Evolutionary conservation across 1,139 yeast species (phyloP).

Genomic region (Yamadazyma conglobata): DNA sequence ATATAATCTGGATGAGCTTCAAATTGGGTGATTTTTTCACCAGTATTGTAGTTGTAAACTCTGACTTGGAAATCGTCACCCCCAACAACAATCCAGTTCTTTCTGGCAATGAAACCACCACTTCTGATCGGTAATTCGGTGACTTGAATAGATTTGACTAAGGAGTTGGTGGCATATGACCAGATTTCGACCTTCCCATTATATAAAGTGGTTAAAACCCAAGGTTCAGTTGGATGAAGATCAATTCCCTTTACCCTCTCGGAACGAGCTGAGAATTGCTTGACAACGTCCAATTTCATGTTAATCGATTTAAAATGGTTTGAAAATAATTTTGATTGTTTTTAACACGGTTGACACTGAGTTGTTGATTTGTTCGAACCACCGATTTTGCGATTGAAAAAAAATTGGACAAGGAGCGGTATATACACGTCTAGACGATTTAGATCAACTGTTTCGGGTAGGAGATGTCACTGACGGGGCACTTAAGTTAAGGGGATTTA

Average conservation of each 20-base stretch:
- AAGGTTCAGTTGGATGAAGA: slow-evolving; percentile 96
- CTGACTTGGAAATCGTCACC: slow-evolving; percentile 93
- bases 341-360: slow-evolving; percentile 6
- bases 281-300: slow-evolving; percentile 55
- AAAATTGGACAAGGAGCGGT: neutral
- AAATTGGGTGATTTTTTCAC: slow-evolving; percentile 89
- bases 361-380: slow-evolving; percentile 7
- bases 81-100: slow-evolving; percentile 96
- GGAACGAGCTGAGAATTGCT: slow-evolving; percentile 80
- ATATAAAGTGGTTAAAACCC: slow-evolving; percentile 86
- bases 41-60: slow-evolving; percentile 91
- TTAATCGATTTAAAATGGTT: slow-evolving; percentile 4
- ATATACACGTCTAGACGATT: neutral
- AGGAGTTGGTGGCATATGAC: slow-evolving; percentile 77
- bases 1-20: slow-evolving; percentile 98
- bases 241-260: slow-evolving; percentile 98
- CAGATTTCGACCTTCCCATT: slow-evolving; percentile 87
- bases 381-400: neutral
- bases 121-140: slow-evolving; percentile 95
- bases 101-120: slow-evolving; percentile 91
- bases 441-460: no score
- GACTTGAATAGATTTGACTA: slow-evolving; percentile 62
- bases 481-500: no score
- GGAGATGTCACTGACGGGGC: no score
- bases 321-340: neutral